phyloP scores from a whole-genome alignment of 2,329 filamentous ascomycete species.

The Ophiobolus disseminans region DNA sequence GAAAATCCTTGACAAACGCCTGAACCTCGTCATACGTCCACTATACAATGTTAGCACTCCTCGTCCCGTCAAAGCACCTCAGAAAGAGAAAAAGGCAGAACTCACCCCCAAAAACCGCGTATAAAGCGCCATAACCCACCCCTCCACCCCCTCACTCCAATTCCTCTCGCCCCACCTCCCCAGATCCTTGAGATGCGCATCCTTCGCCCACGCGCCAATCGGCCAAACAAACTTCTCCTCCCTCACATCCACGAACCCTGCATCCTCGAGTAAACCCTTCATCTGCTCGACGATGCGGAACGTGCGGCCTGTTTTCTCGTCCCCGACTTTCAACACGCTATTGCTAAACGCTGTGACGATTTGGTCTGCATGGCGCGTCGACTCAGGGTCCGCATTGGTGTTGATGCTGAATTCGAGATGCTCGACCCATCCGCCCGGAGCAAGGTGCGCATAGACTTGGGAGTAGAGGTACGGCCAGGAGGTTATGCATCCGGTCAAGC shows the following conservation, averaged over 20 bases:
- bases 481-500: constrained; percentile 51
- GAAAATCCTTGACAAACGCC: constrained; percentile 43
- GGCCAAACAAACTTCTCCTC: constrained; percentile 40
- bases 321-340: constrained; percentile 23
- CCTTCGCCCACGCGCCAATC: constrained; percentile 43
- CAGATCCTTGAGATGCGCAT: constrained; percentile 43
- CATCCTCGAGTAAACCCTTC: constrained; percentile 19
- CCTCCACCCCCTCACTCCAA: constrained; percentile 52
- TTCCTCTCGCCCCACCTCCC: constrained; percentile 49
- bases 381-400: constrained; percentile 25
- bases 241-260: constrained; percentile 40
- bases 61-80: neutral
- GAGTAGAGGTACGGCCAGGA: constrained; percentile 52
- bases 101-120: constrained; percentile 43
- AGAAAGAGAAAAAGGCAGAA: neutral
- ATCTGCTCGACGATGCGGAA: constrained; percentile 33
- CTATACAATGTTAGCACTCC: neutral
- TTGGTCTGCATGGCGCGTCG: constrained; percentile 20
- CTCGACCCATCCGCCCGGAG: constrained; percentile 54
- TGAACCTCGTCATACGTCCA: constrained; percentile 47
- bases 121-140: constrained; percentile 51
- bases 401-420: constrained; percentile 49
- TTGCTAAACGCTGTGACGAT: constrained; percentile 28
- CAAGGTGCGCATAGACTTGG: constrained; percentile 47
- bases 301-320: constrained; percentile 31